Conservation (phyloP, 1,284 basidiomycete genomes). For the Trametes polyzona region DNA sequence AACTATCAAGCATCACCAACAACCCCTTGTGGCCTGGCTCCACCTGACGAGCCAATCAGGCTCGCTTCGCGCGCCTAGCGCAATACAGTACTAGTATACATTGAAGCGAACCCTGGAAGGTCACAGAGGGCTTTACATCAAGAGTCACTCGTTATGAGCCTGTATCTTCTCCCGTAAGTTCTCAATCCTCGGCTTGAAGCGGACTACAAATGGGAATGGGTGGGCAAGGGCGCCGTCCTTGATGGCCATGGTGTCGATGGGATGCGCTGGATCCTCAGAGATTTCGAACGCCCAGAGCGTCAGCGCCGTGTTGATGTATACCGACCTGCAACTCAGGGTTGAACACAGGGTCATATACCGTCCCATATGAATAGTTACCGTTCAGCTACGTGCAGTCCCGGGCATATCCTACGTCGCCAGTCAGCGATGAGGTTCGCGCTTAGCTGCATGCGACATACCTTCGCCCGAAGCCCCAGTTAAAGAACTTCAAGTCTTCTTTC, state of each 20-base stretch:
- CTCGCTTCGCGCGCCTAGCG: no score
- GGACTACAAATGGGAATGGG: slow-evolving; percentile 55
- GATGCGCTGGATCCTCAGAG: slow-evolving; percentile 46
- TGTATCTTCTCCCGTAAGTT: slow-evolving; percentile 16
- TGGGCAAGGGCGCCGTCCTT: slow-evolving; percentile 61
- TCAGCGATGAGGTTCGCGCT: background rate
- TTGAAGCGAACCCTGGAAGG: no score
- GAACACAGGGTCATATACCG: background rate
- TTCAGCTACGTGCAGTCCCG: slow-evolving; percentile 61
- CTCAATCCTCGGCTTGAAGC: slow-evolving; percentile 39
- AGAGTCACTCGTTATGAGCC: slow-evolving; percentile 9
- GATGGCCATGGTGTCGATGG: slow-evolving; percentile 61
- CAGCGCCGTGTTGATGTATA: slow-evolving; percentile 61
- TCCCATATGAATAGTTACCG: slow-evolving; percentile 34
- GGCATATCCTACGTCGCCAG: slow-evolving; percentile 48
- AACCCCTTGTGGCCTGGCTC: no score
- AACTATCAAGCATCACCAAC: no score
- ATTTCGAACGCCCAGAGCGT: slow-evolving; percentile 65
- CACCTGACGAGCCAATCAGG: no score
- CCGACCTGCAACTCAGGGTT: slow-evolving; percentile 39
- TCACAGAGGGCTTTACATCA: no score
- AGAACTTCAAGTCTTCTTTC: slow-evolving; percentile 52
- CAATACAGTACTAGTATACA: no score
- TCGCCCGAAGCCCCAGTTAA: slow-evolving; percentile 63
- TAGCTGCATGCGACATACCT: slow-evolving; percentile 39